Evolutionary conservation across 1,284 basidiomycete species (phyloP), one percentile per base, ranked within the genome.

Genomic region (Cutaneotrichosporon daszewskae): DNA sequence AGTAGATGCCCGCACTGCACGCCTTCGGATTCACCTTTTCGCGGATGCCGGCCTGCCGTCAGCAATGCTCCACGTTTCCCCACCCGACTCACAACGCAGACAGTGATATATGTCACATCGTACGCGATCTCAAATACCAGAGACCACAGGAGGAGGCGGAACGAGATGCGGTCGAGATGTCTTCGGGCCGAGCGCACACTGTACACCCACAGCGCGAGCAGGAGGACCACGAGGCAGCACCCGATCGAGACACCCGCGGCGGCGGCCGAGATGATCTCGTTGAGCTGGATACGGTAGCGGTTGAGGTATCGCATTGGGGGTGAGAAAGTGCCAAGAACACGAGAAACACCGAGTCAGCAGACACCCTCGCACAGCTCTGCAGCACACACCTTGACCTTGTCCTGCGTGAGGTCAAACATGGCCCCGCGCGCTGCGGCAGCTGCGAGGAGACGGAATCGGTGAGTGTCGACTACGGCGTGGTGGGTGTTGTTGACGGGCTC

Each of bases 381-480:
- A n/a, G 16, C 32, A 46, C 48, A 27, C 25, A 50, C 48, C 8
- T 19, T 10, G 25, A 95, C 73, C 60, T 92, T 91, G 65, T 92
- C 69, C 41, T 64, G 59, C 8, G 58, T 53, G 20, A 58, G 40
- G 45, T 62, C 58, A 20, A 45, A 45, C 43, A 50, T 50, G 48
- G 43, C 43, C 48, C 40, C n/a, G n/a, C n/a, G n/a, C n/a, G n/a
- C 26, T n/a, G 12, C 26, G n/a, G 26, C 7, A 4, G 12, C n/a
- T 28, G 26, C 26, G n/a, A 28, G 12, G n/a, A n/a, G n/a, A n/a
- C n/a, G n/a, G n/a, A n/a, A n/a, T n/a, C n/a, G n/a, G n/a, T n/a
- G n/a, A n/a, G n/a, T n/a, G n/a, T n/a, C n/a, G n/a, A n/a, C n/a
- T n/a, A n/a, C n/a, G n/a, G n/a, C n/a, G n/a, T n/a, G n/a, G n/a